Evolutionary conservation across 805 yeast species (phyloP), one percentile per base, ranked within the genome.

Genomic region (Myxozyma kluyveri): DNA sequence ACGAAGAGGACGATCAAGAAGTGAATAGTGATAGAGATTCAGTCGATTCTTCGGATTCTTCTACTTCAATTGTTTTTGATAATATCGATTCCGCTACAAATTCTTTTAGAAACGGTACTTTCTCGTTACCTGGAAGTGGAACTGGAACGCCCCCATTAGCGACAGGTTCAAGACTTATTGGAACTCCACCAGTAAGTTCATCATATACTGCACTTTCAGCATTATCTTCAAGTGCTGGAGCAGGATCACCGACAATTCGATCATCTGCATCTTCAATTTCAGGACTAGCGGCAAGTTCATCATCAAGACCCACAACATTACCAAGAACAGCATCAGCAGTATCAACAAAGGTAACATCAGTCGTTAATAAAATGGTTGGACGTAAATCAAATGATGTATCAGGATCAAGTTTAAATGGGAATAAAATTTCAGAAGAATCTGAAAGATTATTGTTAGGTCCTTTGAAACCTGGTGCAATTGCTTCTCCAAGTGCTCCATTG

Each of bases 51-150:
- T 18, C 53, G 6, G 45, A 32, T 18, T 55, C 59, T 18, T 44
- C 56, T 10, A 55, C 59, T n/a, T 55, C 59, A 12, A 44, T 48
- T 5, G 54, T 55, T 7, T 55, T 55, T 31, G 59, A 55, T 24
- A 45, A 42, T 17, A 45, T 55, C 26, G 52, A 55, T 12, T 55
- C 59, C 21, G 56, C 56, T 7, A 36, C 59, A n/a, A 54, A 54
- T 37, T 54, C 57, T 32, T 23, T 54, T 18, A 48, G 49, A 21
- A 35, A 42, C n/a, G 24, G 31, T 27, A 42, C 43, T 49, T 45
- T 45, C 29, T 18, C 47, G 3, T 42, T 45, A 5, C 26, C 53
- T 23, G 40, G 40, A 12, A 31, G 35, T 24, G 17, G 47, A 6
- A 29, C 29, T 19, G 43, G 35, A 36, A 42, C 37, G 19, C 43